Evolutionary conservation across 129 eudicot species (phyloP).

Genomic region (Flaveria trinervia): DNA sequence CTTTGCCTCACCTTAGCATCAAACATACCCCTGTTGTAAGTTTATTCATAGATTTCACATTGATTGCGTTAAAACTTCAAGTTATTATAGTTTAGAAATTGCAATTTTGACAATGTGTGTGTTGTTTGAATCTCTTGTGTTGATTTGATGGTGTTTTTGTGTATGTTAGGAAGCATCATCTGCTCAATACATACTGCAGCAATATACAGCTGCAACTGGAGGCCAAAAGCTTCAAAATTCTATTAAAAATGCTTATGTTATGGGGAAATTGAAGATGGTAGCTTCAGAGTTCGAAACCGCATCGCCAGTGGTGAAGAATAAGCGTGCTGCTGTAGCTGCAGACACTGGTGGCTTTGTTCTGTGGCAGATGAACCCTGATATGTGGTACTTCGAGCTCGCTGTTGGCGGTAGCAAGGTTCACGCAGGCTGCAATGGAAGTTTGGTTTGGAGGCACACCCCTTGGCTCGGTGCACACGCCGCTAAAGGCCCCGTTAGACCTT

Average conservation of each 20-base stretch:
- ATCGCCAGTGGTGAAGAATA: neutral
- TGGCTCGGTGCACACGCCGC: conserved; percentile 81
- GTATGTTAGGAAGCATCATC: neutral
- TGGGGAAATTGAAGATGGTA: conserved; percentile 14
- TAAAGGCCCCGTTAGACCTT: conserved; percentile 62
- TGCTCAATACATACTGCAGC: conserved; percentile 15
- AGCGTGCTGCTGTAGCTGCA: conserved; percentile 35
- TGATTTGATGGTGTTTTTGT: neutral
- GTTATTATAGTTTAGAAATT: too few species aligned
- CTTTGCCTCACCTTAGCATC: neutral
- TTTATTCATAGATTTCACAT: neutral
- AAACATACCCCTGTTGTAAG: conserved; percentile 1
- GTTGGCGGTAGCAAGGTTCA: conserved; percentile 72
- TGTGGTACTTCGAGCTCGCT: conserved; percentile 77
- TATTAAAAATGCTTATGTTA: neutral
- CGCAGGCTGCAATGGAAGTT: conserved; percentile 66
- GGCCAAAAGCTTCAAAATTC: conserved; percentile 8
- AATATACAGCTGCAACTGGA: conserved; percentile 11
- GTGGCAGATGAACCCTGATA: conserved; percentile 76
- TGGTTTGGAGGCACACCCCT: conserved; percentile 48
- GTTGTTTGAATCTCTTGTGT: neutral
- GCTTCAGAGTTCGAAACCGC: neutral
- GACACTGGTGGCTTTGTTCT: conserved; percentile 67
- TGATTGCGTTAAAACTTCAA: neutral
- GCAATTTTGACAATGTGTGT: too few species aligned